Conservation (phyloP, 257 asterid genomes). For the Fraxinus anomala region DNA sequence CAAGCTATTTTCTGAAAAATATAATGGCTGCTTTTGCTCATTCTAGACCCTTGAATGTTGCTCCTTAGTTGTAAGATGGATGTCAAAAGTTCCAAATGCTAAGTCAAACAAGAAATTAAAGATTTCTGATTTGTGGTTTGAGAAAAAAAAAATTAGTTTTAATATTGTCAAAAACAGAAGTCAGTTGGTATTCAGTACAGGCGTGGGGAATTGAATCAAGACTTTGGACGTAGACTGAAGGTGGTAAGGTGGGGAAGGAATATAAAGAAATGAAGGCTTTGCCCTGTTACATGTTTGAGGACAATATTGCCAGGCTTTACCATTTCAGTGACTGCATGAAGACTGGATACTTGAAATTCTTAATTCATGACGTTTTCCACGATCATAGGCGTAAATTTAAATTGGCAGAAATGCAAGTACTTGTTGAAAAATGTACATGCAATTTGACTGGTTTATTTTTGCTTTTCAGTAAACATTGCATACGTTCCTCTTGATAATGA, state of each 20-base stretch:
- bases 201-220: background rate
- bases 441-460: slow-evolving; percentile 1
- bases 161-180: background rate
- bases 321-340: background rate
- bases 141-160: background rate
- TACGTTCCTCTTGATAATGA: background rate
- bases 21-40: background rate
- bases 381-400: background rate
- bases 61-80: background rate
- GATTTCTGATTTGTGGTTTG: background rate
- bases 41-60: background rate
- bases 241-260: background rate
- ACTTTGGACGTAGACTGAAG: background rate
- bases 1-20: background rate
- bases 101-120: background rate
- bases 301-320: background rate
- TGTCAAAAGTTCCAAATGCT: background rate
- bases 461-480: background rate
- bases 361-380: background rate
- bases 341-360: background rate
- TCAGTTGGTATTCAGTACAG: background rate
- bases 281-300: background rate
- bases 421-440: slow-evolving; percentile 1
- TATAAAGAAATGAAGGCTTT: background rate
- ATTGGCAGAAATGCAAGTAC: background rate